These are phyloP conservation scores for Hymenoscyphus fructigenus DNA, from an alignment of 2,329 filamentous ascomycete species.

Conservation along the genomic window DNA sequence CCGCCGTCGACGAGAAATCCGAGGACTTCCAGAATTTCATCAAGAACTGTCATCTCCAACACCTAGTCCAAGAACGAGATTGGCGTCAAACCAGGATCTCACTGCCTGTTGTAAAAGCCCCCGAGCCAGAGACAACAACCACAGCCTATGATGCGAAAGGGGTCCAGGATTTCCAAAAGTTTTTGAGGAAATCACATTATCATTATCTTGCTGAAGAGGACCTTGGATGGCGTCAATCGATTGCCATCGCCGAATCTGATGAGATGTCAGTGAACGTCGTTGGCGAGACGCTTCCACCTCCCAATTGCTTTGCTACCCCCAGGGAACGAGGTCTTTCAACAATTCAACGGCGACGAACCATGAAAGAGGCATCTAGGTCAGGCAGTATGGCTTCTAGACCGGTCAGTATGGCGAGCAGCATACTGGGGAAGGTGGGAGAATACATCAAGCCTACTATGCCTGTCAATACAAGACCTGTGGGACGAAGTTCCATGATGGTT, in stretches of 20 bases:
- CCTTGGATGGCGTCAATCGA: not conserved
- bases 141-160: not conserved
- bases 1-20: conserved; percentile 1
- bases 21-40: conserved; percentile 7
- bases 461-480: not conserved
- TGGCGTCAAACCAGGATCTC: not conserved
- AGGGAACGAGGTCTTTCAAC: not conserved
- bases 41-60: not conserved
- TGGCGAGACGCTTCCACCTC: not conserved
- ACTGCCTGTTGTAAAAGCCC: not conserved
- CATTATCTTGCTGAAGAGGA: not conserved
- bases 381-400: not conserved
- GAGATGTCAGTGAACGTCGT: not conserved
- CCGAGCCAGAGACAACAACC: not conserved
- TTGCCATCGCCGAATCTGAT: not conserved
- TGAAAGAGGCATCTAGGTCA: too few relatives aligned
- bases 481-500: not conserved
- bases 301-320: not conserved
- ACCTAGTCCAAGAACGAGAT: conserved; percentile 11
- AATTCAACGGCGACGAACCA: not conserved
- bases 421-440: conserved; percentile 16
- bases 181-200: not conserved
- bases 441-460: conserved; percentile 19
- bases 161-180: not conserved
- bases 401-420: conserved; percentile 3